A percentile compares a stretch with the other conserved stretches of the same genome.
These are phyloP conservation scores for Candida anutae DNA, from an alignment of 1,139 yeast genomes.

Conservation along the genomic window DNA sequence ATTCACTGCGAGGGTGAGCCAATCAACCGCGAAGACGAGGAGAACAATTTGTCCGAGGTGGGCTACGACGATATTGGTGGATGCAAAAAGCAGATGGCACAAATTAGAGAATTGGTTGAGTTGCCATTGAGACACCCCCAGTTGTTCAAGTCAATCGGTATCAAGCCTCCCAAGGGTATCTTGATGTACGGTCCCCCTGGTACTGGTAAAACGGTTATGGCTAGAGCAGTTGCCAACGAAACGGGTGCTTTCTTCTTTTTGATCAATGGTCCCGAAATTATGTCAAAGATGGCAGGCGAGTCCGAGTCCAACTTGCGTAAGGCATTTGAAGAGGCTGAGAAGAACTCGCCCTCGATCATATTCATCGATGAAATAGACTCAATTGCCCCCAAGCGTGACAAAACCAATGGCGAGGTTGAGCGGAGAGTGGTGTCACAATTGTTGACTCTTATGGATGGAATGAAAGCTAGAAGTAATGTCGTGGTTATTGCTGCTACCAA, in stretches of 20 bases:
- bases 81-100: slow-evolving; percentile 98
- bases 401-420: slow-evolving; percentile 96
- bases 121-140: slow-evolving; percentile 96
- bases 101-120: slow-evolving; percentile 93
- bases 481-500: slow-evolving; percentile 88
- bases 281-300: slow-evolving; percentile 99
- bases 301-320: slow-evolving; percentile 95
- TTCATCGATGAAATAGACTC: slow-evolving; percentile 98
- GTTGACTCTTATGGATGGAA: slow-evolving; percentile 97
- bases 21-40: slow-evolving; percentile 97
- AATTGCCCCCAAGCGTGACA: slow-evolving; percentile 99
- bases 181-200: slow-evolving; percentile 99
- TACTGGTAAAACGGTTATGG: slow-evolving; percentile 98
- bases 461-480: slow-evolving; percentile 96
- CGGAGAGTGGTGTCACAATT: slow-evolving; percentile 98
- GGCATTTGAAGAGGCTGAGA: slow-evolving; percentile 98
- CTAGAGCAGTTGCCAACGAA: slow-evolving; percentile 98
- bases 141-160: slow-evolving; percentile 92
- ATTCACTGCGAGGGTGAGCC: slow-evolving; percentile 99
- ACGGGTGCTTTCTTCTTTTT: slow-evolving; percentile 98
- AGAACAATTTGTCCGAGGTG: slow-evolving; percentile 88
- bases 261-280: slow-evolving; percentile 99
- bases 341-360: slow-evolving; percentile 91
- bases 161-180: slow-evolving; percentile 95
- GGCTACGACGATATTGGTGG: slow-evolving; percentile 99